Conservation (phyloP, 2,329 filamentous ascomycete species). For the Venturiaceae sp. region DNA sequence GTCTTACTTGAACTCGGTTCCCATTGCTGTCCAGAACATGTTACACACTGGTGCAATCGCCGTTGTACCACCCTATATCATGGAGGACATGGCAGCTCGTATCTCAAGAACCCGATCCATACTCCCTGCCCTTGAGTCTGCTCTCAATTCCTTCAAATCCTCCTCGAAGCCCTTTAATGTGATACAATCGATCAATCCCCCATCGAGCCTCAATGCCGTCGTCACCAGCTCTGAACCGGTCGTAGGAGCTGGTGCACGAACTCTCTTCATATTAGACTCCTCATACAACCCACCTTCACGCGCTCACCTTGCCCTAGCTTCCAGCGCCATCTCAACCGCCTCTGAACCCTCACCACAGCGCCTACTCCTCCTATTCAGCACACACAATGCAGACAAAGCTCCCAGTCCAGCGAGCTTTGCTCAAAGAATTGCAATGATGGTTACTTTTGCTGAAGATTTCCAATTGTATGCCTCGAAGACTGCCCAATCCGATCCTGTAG, state of each 20-base stretch:
- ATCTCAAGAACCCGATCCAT: constrained; percentile 16
- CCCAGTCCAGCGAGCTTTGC: constrained; percentile 60
- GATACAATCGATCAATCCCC: constrained; percentile 21
- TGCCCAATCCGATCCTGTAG: constrained; percentile 25
- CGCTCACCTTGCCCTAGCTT: constrained; percentile 47
- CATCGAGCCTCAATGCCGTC: constrained; percentile 3
- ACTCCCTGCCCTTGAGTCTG: constrained; percentile 26
- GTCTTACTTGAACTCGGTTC: too few relatives aligned
- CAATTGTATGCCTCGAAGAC: too few relatives aligned
- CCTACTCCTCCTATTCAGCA: constrained; percentile 50
- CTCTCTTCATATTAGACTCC: constrained; percentile 54
- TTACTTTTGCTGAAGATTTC: constrained; percentile 52
- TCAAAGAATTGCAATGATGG: constrained; percentile 62
- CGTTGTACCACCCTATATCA: too few relatives aligned
- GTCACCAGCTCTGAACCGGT: neutral
- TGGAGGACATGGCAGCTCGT: constrained; percentile 8
- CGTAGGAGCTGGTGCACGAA: constrained; percentile 14
- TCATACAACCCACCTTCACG: constrained; percentile 57
- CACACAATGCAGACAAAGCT: constrained; percentile 56
- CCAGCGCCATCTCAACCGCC: constrained; percentile 36
- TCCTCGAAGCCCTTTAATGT: constrained; percentile 26
- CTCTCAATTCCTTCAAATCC: constrained; percentile 32
- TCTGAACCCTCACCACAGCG: constrained; percentile 22
- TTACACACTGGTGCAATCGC: too few relatives aligned
- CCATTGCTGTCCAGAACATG: too few relatives aligned